Conservation (phyloP, 2,329 filamentous ascomycete species). For the Eurotiales sp. region DNA sequence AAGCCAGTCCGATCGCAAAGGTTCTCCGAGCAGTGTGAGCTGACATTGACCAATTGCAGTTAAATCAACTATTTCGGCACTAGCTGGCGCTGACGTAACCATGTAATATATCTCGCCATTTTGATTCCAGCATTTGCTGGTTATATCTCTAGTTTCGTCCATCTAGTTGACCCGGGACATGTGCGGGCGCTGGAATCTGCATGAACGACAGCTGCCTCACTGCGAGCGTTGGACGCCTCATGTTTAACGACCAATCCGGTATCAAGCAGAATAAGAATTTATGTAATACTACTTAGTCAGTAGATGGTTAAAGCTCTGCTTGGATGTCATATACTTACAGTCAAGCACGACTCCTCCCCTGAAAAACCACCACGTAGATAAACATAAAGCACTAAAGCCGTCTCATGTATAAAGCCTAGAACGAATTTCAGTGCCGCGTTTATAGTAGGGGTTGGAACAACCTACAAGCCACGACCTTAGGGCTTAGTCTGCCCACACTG, state of each 20-base stretch:
- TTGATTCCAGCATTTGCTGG: not conserved
- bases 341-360: constrained; percentile 44
- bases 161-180: not conserved
- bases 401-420: constrained; percentile 44
- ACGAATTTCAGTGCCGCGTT: not conserved
- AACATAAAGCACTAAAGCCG: constrained; percentile 44
- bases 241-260: not conserved
- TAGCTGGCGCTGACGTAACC: not conserved
- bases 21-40: not conserved
- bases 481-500: constrained; percentile 83
- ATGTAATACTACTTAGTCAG: constrained; percentile 15
- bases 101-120: not conserved
- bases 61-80: not conserved
- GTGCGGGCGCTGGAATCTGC: no score
- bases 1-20: not conserved
- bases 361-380: constrained; percentile 41
- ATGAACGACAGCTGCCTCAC: no score
- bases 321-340: constrained; percentile 29
- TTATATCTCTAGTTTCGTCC: not conserved
- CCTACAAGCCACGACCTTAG: constrained; percentile 85
- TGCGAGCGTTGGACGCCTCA: not conserved
- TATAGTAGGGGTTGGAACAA: constrained; percentile 3
- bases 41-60: not conserved
- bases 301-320: not conserved
- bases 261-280: constrained; percentile 15